Evolutionary conservation across 331 rosid genomes (phyloP).

Genomic region (Rhamnella rubrinervis): DNA sequence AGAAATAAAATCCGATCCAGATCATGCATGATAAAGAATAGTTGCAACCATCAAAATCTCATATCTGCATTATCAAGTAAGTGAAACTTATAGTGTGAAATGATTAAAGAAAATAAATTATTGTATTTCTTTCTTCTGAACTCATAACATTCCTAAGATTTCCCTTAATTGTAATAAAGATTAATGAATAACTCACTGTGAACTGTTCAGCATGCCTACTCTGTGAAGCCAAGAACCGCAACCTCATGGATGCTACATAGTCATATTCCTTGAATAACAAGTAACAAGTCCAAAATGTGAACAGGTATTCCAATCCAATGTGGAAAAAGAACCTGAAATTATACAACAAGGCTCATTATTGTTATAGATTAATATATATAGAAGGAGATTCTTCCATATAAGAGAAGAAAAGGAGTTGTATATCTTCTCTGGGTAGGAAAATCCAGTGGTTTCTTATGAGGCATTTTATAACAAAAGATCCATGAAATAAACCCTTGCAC

Average conservation of each 20-base stretch:
- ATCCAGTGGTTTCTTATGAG: no score
- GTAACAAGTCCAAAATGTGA: conserved; percentile 80
- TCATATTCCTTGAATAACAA: conserved; percentile 80
- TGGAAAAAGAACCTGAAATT: conserved; percentile 84
- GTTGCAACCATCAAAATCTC: no score
- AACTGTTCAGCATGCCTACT: conserved; percentile 82
- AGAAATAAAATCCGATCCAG: background rate
- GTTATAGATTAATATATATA: background rate
- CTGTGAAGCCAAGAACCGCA: conserved; percentile 75
- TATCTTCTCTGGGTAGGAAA: no score
- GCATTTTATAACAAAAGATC: no score
- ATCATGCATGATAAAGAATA: no score
- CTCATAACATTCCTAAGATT: background rate
- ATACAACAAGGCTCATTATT: conserved; percentile 23
- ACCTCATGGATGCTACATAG: conserved; percentile 63
- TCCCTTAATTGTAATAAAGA: background rate
- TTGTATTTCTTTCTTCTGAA: background rate
- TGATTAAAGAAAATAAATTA: background rate
- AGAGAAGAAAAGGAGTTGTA: no score
- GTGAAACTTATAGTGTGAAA: background rate
- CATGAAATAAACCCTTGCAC: no score
- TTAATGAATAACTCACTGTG: conserved; percentile 50
- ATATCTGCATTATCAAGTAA: background rate
- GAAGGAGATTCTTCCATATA: no score
- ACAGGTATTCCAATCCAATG: conserved; percentile 83